These are phyloP conservation scores for Acer saccharum DNA, from an alignment of 345 rosid genomes.

Conservation along the genomic window DNA sequence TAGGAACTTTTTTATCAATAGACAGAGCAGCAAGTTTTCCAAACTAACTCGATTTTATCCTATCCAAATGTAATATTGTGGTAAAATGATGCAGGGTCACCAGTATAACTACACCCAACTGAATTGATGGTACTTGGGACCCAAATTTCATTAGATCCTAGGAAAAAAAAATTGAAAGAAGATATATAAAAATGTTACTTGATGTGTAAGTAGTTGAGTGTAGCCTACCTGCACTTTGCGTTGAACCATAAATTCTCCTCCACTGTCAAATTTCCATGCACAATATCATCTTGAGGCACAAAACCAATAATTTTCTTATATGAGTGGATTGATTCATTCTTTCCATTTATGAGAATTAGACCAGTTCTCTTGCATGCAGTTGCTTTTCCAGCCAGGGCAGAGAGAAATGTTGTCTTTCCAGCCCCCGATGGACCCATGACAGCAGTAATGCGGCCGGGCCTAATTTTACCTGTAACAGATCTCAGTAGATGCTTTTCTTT, in stretches of 20 bases:
- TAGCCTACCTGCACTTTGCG: conserved; percentile 73
- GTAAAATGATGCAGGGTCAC: background rate
- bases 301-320: conserved; percentile 86
- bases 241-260: conserved; percentile 97
- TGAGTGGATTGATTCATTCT: conserved; percentile 67
- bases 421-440: conserved; percentile 99
- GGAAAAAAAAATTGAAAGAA: background rate
- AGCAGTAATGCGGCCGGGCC: conserved; percentile 82
- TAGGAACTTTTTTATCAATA: background rate
- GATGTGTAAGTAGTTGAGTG: conserved; percentile 4
- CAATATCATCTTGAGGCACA: conserved; percentile 95
- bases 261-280: conserved; percentile 94
- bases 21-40: background rate
- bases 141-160: background rate
- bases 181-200: background rate
- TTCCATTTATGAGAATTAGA: conserved; percentile 73
- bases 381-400: conserved; percentile 89
- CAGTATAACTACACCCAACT: background rate
- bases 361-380: conserved; percentile 73
- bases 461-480: conserved; percentile 78
- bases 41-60: background rate
- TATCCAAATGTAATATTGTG: background rate
- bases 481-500: conserved; percentile 71
- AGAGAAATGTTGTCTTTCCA: conserved; percentile 90
- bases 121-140: background rate